Evolutionary conservation across 2,329 filamentous ascomycete species (phyloP), one percentile per base, ranked within the genome.

Genomic region (Apiospora hydei): DNA sequence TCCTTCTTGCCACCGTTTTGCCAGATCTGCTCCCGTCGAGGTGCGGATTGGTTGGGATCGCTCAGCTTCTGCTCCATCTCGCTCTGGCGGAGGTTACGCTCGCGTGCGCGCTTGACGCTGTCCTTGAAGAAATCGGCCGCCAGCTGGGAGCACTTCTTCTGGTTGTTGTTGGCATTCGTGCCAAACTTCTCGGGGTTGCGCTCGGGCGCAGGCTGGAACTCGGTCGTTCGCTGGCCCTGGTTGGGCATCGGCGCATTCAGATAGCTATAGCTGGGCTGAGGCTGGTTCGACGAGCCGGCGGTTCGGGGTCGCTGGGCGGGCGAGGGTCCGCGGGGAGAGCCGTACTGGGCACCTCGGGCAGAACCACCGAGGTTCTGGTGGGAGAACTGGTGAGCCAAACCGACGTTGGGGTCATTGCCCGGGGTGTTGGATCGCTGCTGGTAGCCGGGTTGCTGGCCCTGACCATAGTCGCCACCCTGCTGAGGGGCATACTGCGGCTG

Each of bases 71-170:
- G 91, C 79, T 98, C 96, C 77, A 98, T 89, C 82, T 98, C 95
- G 78, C 94, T 94, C 77, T 97, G 95, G 85, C 96, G 93, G 83
- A 97, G 92, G 82, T 99, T 99, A 72, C 96, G 92, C 84, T 98
- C 96, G 77, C 96, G 90, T 69, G 96, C 96, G 78, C 96, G 91
- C 87, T 98, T 96, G 71, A 99, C 97, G 81, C 96, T 98, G 84
- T 99, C 96, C 84, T 97, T 97, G 90, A 98, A 99, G 86, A 98
- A 98, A 77, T 96, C 95, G 71, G 93, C 91, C 51, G 97, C 93
- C 79, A 92, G 81, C 79, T 91, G 89, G 18, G 88, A 89, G 81
- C 90, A 92, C 80, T 91, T 91, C 84, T 91, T 92, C 83, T 92
- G 89, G 80, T 92, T 92, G 81, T 90, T 91, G 78, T 91, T 90